phyloP scores from a whole-genome alignment of 371 early-diverging fungal species.

The Mortierella sp. region DNA sequence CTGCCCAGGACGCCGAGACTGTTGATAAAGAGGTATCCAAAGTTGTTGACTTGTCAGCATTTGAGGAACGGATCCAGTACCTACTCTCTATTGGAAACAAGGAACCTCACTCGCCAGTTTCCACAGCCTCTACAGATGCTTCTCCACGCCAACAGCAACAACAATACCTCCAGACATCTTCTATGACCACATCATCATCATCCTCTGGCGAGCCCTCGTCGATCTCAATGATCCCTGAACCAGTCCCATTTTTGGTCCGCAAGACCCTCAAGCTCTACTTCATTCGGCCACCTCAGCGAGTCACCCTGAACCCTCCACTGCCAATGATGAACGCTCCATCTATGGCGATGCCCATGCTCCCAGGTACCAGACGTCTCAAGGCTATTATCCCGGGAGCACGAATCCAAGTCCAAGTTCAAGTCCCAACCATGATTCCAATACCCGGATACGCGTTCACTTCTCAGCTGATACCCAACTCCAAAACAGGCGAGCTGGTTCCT shows the following conservation, averaged over 20 bases:
- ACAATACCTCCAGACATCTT: too few relatives aligned
- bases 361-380: conserved; percentile 42
- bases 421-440: conserved; percentile 35
- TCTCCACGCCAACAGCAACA: too few relatives aligned
- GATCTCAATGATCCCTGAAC: conserved; percentile 4
- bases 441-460: conserved; percentile 38
- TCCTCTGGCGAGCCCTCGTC: too few relatives aligned
- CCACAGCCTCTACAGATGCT: too few relatives aligned
- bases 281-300: conserved; percentile 26
- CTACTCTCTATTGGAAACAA: too few relatives aligned
- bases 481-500: conserved; percentile 27
- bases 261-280: conserved; percentile 40
- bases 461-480: conserved; percentile 25
- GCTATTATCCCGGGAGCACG: conserved; percentile 43
- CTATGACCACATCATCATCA: too few relatives aligned
- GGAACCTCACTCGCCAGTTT: too few relatives aligned
- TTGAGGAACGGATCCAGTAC: too few relatives aligned
- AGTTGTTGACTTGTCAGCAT: too few relatives aligned
- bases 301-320: conserved; percentile 6
- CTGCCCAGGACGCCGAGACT: too few relatives aligned
- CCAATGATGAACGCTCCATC: conserved; percentile 14
- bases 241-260: conserved; percentile 37
- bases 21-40: too few relatives aligned
- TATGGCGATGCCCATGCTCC: conserved; percentile 37
- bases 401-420: conserved; percentile 44